Conservation (phyloP, 495 filamentous ascomycete genomes). For the Penicillium samsonianum region DNA sequence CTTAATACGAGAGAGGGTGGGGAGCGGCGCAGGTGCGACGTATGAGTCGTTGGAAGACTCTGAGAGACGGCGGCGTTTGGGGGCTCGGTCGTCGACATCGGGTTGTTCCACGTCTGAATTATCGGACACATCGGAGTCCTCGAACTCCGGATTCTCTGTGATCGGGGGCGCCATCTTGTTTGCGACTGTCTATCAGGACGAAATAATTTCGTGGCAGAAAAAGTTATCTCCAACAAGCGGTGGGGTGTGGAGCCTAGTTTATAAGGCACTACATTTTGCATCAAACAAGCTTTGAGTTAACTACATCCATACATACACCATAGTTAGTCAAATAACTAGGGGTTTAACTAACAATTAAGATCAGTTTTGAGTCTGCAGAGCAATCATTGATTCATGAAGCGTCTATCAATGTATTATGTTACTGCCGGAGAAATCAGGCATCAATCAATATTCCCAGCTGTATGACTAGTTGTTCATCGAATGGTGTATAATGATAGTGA, state of each 20-base stretch:
- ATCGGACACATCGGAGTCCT: constrained; percentile 29
- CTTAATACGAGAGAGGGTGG: constrained; percentile 48
- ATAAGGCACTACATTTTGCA: not conserved
- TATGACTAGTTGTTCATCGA: not conserved
- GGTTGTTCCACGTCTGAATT: constrained; percentile 25
- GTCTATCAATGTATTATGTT: not conserved
- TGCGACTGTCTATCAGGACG: constrained; percentile 22
- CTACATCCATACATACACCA: constrained; percentile 14
- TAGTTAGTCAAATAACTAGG: not conserved
- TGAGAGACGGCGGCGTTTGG: constrained; percentile 48
- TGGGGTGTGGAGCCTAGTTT: constrained; percentile 18
- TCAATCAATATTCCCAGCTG: not conserved
- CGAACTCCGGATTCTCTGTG: constrained; percentile 25
- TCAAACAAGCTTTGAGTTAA: not conserved
- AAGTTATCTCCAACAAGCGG: constrained; percentile 35
- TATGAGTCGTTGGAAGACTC: constrained; percentile 43
- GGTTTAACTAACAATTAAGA: not conserved
- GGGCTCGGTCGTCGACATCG: constrained; percentile 34
- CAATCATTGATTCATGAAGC: not conserved
- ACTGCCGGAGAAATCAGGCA: not conserved
- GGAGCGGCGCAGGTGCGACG: constrained; percentile 43
- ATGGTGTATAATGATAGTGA: not conserved
- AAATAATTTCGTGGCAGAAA: constrained; percentile 48
- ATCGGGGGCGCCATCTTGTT: constrained; percentile 39
- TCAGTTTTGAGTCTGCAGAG: not conserved